Base-by-base conservation (phyloP, 2,329 filamentous ascomycete species). In the Ascomycota sp. region DNA sequence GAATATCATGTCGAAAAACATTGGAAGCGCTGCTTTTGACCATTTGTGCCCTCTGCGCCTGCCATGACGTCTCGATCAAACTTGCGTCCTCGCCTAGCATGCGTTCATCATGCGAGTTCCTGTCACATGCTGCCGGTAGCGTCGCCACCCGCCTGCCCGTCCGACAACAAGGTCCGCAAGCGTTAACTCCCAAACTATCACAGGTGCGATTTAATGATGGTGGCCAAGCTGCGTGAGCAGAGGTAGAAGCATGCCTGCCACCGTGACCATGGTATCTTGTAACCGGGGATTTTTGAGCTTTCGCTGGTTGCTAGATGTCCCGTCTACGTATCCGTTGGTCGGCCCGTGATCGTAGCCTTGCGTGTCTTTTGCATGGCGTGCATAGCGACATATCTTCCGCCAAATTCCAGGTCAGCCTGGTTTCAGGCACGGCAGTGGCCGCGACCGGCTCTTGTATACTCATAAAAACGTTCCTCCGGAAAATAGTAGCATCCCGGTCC, bases 381-480 rank as follows among this genome's bases (percentile, higher is more conserved):
- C 85, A 95, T 94, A 1, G 89, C 89, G 26, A 98, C 89, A 45
- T 95, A 93, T 42, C 82, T 91, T 20, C 22, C 12, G 25, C 6
- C 12, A 15, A 17, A n/a, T 4, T 15, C 11, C 10, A 15, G 10
- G 17, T 20, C 8, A 25, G 29, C n/a, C 9, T 15, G 15, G 5
- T n/a, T n/a, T n/a, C n/a, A n/a, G n/a, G n/a, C n/a, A n/a, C n/a
- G 15, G 8, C 19, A 6, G 24, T 11, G 8, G 6, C 12, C 3
- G 8, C 8, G 17, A 12, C 6, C 8, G 9, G 9, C 12, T 4
- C 29, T 21, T 7, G n/a, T 15, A 50, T n/a, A n/a, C 79, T 67
- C 57, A 94, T 76, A 98, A 54, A 47, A 98, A 98, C 0, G 89
- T 98, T 11, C 89, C 89, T 1, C 78, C 89, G 0, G 82, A 93